Evolutionary conservation across 768 basidiomycete species (phyloP), one percentile per base, ranked within the genome.

Genomic region (Termitomyces sp.): DNA sequence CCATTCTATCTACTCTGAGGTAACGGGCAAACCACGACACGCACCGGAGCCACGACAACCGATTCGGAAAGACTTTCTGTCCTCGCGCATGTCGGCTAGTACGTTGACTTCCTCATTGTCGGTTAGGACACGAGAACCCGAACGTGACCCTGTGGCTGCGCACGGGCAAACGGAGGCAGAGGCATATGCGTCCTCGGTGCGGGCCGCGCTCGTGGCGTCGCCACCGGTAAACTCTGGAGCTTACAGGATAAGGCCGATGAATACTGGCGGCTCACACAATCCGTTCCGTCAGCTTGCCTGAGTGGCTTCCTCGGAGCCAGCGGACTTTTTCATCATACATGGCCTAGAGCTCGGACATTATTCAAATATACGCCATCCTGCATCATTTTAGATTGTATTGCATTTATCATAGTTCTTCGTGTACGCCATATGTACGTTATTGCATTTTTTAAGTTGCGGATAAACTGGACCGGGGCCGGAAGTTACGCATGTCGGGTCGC

Each of bases 31-130:
- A 36, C 83, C 82, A 60, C 79, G 81, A 32, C 74, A 73, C 27
- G 80, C 75, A 42, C 85, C 90, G 6, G 86, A 90, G 64, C 83
- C 88, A n/a, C 79, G 88, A n/a, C 81, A 86, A 69, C 87, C 89
- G 20, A 76, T 89, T 61, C 80, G 79, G 71, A 70, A 65, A 50
- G 72, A 77, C 31, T 66, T 74, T 34, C 63, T 77, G 56, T 66
- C 73, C 6, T 79, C 80, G 58, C 72, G 81, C 53, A 79, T 81
- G 66, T 85, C 83, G 20, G 68, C 71, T 29, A 77, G 76, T 49
- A 80, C 79, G 34, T 62, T 71, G 49, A 72, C 72, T 42, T 78
- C 75, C 37, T 75, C 73, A 22, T 61, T 61, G 60, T 68, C 69
- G 64, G 64, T 62, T 63, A 44, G 62, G 41, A 20, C 55, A 29